These are phyloP conservation scores for Malus orientalis DNA, from an alignment of 306 rosid species.

Conservation along the genomic window DNA sequence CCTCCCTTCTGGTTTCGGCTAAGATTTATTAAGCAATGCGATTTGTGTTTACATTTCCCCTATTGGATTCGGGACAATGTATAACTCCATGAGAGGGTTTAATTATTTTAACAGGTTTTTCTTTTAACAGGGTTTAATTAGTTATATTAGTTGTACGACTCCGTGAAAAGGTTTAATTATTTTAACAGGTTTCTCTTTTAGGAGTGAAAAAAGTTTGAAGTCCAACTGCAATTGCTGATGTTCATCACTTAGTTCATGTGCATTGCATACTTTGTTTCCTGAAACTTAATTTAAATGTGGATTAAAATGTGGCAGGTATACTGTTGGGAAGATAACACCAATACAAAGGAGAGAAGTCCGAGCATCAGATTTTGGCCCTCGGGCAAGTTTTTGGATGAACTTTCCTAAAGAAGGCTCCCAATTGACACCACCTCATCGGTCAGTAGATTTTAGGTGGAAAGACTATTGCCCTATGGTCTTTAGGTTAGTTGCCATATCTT, in stretches of 20 bases:
- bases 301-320: constrained; percentile 70
- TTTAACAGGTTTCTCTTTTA: constrained; percentile 16
- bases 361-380: constrained; percentile 83
- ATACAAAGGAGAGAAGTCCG: constrained; percentile 94
- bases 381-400: constrained; percentile 99
- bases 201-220: background rate
- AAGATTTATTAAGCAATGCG: background rate
- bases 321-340: constrained; percentile 97
- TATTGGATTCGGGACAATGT: background rate
- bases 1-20: background rate
- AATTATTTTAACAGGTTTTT: constrained; percentile 11
- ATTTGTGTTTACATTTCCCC: background rate
- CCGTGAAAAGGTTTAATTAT: constrained; percentile 5
- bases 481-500: constrained; percentile 49
- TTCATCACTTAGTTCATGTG: background rate
- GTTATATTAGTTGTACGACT: background rate
- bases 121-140: background rate
- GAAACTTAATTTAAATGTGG: constrained; percentile 12
- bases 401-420: constrained; percentile 96
- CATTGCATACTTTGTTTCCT: constrained; percentile 19
- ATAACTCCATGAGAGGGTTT: constrained; percentile 3
- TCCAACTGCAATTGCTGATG: background rate
- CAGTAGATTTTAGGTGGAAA: constrained; percentile 97
- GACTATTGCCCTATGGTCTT: constrained; percentile 99
- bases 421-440: constrained; percentile 90